phyloP scores from a whole-genome alignment of 2,329 filamentous ascomycete genomes.

The Emergomyces africanus region DNA sequence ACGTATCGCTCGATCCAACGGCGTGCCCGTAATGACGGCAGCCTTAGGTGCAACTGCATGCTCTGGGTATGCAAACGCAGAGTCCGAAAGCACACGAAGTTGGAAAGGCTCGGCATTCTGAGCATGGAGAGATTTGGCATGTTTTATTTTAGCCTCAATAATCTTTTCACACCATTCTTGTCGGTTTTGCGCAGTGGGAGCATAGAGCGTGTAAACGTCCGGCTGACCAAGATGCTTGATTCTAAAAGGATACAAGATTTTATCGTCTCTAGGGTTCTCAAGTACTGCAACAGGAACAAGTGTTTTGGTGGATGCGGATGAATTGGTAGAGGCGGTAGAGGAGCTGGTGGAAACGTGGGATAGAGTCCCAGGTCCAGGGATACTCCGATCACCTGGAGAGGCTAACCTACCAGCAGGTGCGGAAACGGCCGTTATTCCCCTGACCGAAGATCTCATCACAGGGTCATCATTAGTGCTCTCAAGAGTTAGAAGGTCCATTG shows the following conservation, averaged over 20 bases:
- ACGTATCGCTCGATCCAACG: slow-evolving; percentile 76
- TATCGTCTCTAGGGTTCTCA: slow-evolving; percentile 55
- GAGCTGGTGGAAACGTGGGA: slow-evolving; percentile 56
- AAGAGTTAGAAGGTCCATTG: slow-evolving; percentile 87
- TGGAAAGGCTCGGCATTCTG: slow-evolving; percentile 96
- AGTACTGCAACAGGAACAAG: slow-evolving; percentile 36
- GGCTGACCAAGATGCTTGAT: slow-evolving; percentile 72
- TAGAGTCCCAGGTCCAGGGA: slow-evolving; percentile 41
- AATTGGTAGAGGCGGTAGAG: slow-evolving; percentile 44
- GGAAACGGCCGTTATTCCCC: slow-evolving; percentile 49
- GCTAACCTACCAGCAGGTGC: slow-evolving; percentile 17
- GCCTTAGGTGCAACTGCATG: slow-evolving; percentile 46
- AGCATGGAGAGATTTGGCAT: slow-evolving; percentile 74
- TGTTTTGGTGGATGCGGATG: slow-evolving; percentile 27
- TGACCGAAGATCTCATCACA: slow-evolving; percentile 64
- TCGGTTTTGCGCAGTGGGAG: slow-evolving; percentile 59
- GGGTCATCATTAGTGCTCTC: slow-evolving; percentile 90
- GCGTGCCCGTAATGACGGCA: slow-evolving; percentile 78
- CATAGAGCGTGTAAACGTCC: slow-evolving; percentile 84
- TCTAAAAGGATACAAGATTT: slow-evolving; percentile 83
- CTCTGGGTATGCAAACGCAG: slow-evolving; percentile 51
- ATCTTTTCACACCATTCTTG: slow-evolving; percentile 90
- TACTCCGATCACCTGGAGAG: slow-evolving; percentile 36
- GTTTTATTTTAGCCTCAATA: slow-evolving; percentile 84
- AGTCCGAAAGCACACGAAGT: slow-evolving; percentile 80